Percentiles rank a stretch among this genome's conserved stretches.
These are phyloP conservation scores for Baffinella frigidus DNA, from an alignment of 208 protist genomes.

Conservation along the genomic window DNA sequence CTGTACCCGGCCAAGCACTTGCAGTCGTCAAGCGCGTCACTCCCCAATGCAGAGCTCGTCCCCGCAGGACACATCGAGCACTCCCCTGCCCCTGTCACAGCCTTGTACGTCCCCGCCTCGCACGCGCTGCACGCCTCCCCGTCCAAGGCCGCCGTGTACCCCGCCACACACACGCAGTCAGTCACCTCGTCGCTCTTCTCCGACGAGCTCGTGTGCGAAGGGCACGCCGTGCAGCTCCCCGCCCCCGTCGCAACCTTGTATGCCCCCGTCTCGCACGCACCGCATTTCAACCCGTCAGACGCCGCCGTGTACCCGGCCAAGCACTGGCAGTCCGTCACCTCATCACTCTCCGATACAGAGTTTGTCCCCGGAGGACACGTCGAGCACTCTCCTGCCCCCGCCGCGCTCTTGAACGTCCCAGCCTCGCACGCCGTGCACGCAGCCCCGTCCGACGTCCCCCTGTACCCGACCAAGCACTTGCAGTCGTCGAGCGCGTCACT, in stretches of 20 bases:
- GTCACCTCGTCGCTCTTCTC: neutral
- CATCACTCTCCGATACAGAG: no score
- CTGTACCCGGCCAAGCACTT: constrained; percentile 14
- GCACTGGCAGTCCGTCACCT: neutral
- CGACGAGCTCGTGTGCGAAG: neutral
- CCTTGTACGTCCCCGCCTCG: no score
- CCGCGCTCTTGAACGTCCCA: neutral
- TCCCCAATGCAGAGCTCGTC: neutral
- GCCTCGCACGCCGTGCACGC: neutral
- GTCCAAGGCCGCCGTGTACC: neutral
- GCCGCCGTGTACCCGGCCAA: neutral
- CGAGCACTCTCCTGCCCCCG: neutral
- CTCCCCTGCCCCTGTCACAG: neutral
- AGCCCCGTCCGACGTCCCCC: neutral
- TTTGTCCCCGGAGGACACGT: no score
- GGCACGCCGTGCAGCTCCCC: neutral
- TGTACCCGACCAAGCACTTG: neutral
- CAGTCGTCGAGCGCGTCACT: no score
- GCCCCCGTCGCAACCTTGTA: neutral
- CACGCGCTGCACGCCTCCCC: neutral
- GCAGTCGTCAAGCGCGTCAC: neutral
- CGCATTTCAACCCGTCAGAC: neutral
- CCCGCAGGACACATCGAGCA: neutral
- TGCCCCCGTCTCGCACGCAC: neutral
- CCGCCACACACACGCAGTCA: neutral